phyloP scores from a whole-genome alignment of 2,329 filamentous ascomycete genomes.

The Fusarium zealandicum region DNA sequence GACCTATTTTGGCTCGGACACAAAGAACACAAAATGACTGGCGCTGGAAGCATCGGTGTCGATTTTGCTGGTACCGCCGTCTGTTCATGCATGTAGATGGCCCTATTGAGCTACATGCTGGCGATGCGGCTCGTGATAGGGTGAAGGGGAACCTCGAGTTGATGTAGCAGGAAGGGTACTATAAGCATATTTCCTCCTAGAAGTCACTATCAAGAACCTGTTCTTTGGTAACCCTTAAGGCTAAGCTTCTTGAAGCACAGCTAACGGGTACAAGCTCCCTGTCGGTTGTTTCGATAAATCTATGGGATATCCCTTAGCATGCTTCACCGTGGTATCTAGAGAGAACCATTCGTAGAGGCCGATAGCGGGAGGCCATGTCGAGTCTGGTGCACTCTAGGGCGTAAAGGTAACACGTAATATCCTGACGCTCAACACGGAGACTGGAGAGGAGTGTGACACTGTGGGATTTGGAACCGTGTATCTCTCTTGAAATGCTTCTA shows the following conservation, averaged over 20 bases:
- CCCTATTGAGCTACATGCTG: constrained; percentile 55
- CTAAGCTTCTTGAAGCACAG: fast-evolving
- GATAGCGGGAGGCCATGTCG: constrained; percentile 52
- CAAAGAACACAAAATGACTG: constrained; percentile 62
- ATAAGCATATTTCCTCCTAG: constrained; percentile 74
- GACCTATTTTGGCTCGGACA: constrained; percentile 66
- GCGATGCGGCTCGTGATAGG: constrained; percentile 18
- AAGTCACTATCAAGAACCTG: constrained; percentile 62
- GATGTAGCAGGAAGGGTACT: constrained; percentile 77
- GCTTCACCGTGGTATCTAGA: constrained; percentile 71
- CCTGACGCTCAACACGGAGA: constrained; percentile 27
- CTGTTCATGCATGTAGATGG: constrained; percentile 35
- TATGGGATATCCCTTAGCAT: constrained; percentile 72
- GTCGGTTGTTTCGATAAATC: constrained; percentile 64
- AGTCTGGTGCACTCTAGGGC: constrained; percentile 63
- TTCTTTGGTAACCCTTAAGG: constrained; percentile 60
- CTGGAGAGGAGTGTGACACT: constrained; percentile 19
- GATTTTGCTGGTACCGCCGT: constrained; percentile 74
- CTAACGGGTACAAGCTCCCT: constrained; percentile 47
- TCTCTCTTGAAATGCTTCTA: not conserved
- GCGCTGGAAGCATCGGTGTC: constrained; percentile 64
- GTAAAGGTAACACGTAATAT: constrained; percentile 50
- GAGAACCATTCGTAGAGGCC: constrained; percentile 63
- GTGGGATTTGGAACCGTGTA: constrained; percentile 23
- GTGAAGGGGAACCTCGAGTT: constrained; percentile 64